Evolutionary conservation across 2,329 filamentous ascomycete species (phyloP).

Genomic region (Gliomastix tumulicola): DNA sequence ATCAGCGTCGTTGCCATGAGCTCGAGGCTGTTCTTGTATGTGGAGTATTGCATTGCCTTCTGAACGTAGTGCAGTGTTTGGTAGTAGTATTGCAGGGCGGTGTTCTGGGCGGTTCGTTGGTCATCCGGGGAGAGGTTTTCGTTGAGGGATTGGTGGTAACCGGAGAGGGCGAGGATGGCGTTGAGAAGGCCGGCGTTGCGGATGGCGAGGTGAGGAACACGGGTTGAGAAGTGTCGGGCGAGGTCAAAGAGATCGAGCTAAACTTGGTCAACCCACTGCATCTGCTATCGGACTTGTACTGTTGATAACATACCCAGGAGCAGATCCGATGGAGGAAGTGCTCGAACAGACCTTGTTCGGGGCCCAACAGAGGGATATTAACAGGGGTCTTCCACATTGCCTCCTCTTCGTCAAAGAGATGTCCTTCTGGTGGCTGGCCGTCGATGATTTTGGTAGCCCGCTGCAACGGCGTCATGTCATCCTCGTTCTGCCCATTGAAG

Average conservation of each 20-base stretch:
- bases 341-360: conserved; percentile 13
- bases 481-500: conserved; percentile 1
- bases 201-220: conserved; percentile 11
- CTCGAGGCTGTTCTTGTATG: conserved; percentile 50
- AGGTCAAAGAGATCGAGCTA: conserved; percentile 15
- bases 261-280: not conserved
- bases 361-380: conserved; percentile 11
- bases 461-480: conserved; percentile 5
- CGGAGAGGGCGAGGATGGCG: conserved; percentile 47
- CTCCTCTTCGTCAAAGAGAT: conserved; percentile 6
- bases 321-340: conserved; percentile 15
- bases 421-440: not conserved
- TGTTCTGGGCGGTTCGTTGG: conserved; percentile 23
- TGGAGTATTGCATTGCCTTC: conserved; percentile 48
- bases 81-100: conserved; percentile 49
- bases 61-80: conserved; percentile 56
- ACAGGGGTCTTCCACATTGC: conserved; percentile 12
- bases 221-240: conserved; percentile 10
- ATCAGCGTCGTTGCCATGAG: conserved; percentile 52
- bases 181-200: conserved; percentile 50
- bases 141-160: conserved; percentile 28
- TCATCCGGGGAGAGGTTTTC: conserved; percentile 3
- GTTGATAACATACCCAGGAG: conserved; percentile 10
- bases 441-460: conserved; percentile 10
- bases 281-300: too few species aligned